Base-by-base conservation (phyloP, 768 basidiomycete species). In the Suillus plorans region DNA sequence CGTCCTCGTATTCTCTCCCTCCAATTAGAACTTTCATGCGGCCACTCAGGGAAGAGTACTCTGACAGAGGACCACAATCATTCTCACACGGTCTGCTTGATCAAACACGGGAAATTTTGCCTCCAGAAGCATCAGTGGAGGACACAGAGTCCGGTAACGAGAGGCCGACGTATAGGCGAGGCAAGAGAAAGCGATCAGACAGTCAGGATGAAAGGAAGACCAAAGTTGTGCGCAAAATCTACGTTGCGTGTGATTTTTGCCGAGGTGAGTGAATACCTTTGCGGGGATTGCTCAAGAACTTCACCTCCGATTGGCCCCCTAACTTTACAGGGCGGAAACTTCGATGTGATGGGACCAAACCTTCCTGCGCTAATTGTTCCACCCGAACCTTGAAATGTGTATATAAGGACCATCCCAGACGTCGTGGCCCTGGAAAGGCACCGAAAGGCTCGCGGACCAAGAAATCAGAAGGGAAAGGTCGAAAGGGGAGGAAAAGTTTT, bases 341-440 rank as follows among this genome's bases (percentile, higher is more conserved):
- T 63, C 82, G 85, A 31, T 93, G 91, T 77, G 87, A 90, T 71
- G 90, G 90, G 3, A 80, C 75, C 2, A 82, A 79, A 67, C 91
- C 91, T 37, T 74, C 78, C 6, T 93, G 91, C 68, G 80, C 78
- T 8, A 87, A 89, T 71, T 93, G 91, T 75, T 73, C 69, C 22
- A 80, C 80, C 39, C 86, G 89, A 45, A 78, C 78, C 58, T 75
- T 80, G 63, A 69, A 74, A 37, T 91, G 90, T 71, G 75, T 72
- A 63, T 91, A 90, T 74, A 83, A 82, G 58, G 76, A 78, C 25
- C 74, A 80, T 25, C 77, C 79, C 12, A 75, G 84, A 71, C 85
- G 91, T 41, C 84, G 91, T 57, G 91, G 91, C 1, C 90, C 90
- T 63, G 91, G 90, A 34, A 91, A 89, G 77, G 87, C 88, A 50